These are phyloP conservation scores for Ganoderma lingzhi DNA, from an alignment of 1,284 basidiomycete genomes.

Conservation along the genomic window DNA sequence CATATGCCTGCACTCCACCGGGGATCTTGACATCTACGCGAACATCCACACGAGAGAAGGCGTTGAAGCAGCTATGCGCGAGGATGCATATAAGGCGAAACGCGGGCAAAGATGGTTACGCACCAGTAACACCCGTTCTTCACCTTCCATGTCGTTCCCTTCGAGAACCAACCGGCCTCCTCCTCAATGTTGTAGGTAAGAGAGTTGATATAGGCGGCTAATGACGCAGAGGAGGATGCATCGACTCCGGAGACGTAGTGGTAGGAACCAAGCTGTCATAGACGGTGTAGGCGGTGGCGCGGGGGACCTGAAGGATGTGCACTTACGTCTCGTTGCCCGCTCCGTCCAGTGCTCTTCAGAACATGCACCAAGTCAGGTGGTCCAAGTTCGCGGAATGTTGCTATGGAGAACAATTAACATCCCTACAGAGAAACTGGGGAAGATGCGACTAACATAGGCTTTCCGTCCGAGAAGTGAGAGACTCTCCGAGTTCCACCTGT, in stretches of 20 bases:
- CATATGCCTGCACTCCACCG: slow-evolving; percentile 95
- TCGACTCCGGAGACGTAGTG: slow-evolving; percentile 97
- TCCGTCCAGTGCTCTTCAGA: slow-evolving; percentile 88
- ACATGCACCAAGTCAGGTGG: slow-evolving; percentile 98
- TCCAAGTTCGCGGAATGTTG: slow-evolving; percentile 95
- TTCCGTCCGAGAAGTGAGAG: slow-evolving; percentile 91
- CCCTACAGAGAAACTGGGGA: slow-evolving; percentile 13
- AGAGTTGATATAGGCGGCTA: slow-evolving; percentile 98
- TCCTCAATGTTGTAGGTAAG: slow-evolving; percentile 96
- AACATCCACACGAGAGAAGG: slow-evolving; percentile 96
- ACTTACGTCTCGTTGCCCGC: slow-evolving; percentile 87
- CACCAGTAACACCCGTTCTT: slow-evolving; percentile 95
- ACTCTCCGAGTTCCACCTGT: slow-evolving; percentile 92
- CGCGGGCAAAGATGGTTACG: slow-evolving; percentile 37
- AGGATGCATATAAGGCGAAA: not conserved
- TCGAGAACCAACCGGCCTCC: slow-evolving; percentile 92
- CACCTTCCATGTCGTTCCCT: slow-evolving; percentile 90
- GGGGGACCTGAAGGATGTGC: slow-evolving; percentile 15
- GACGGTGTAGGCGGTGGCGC: slow-evolving; percentile 21
- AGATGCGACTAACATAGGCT: slow-evolving; percentile 74
- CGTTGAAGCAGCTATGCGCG: slow-evolving; percentile 88
- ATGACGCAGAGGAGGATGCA: slow-evolving; percentile 95
- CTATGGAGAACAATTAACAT: slow-evolving; percentile 51
- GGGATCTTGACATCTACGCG: slow-evolving; percentile 99
- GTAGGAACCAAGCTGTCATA: slow-evolving; percentile 84